Evolutionary conservation across 805 yeast species (phyloP), one percentile per base, ranked within the genome.

Genomic region (Metschnikowia lachancei): DNA sequence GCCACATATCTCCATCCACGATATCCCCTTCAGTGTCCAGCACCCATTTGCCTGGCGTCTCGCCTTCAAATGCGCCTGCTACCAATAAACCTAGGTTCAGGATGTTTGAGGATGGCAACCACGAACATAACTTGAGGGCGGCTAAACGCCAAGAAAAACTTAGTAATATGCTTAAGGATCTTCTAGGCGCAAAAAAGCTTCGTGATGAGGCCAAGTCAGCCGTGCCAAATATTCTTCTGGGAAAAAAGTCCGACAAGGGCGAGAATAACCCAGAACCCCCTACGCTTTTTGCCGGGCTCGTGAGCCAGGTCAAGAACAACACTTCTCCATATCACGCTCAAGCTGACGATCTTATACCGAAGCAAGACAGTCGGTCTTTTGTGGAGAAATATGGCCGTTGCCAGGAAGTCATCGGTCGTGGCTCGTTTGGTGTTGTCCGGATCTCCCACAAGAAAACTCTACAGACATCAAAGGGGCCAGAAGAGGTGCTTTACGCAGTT

Each of bases 341-440:
- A 19, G 51, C 32, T 16, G 57, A 43, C n/a, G 57, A 52, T 35
- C 45, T 43, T 41, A 39, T 45, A 18, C 44, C 48, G 11, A 53
- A 55, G 45, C 61, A 61, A 46, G 80, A 74, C 57, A 59, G 70
- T 30, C 60, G 81, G 39, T 80, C 91, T 9, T 85, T 92, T 63
- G 85, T 82, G 8, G 91, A 90, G 56, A 87, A 91, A 62, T 92
- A 92, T 64, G 99, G 99, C 36, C 78, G 86, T 43, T 92, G 98
- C 64, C 96, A 89, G 66, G 98, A 92, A 63, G 87, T 91, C 39
- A 80, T 94, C 52, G 99, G 99, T 20, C 78, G 87, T 42, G 98
- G 98, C 17, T 83, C 97, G 0, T 92, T 87, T 70, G 99, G 99
- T 16, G 88, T 89, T 38, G 98, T 92, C 17, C 75, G 97, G 50